Evolutionary conservation across 768 basidiomycete genomes (phyloP).

Genomic region (Amanita molliuscula): DNA sequence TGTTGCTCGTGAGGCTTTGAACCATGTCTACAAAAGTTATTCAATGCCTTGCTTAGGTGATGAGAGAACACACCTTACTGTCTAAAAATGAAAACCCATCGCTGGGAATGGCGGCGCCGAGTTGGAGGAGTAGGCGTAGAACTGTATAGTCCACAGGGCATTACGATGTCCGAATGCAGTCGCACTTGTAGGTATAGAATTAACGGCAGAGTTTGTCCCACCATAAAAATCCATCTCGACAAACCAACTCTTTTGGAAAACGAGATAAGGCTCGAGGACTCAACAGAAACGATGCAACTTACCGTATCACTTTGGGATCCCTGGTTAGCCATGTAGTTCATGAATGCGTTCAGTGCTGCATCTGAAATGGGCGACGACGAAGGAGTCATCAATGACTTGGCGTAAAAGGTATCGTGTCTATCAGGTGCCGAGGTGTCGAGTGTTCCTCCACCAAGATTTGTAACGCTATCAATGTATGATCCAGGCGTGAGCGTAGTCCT

Average conservation of each 20-base stretch:
- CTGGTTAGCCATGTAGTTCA: constrained; percentile 27
- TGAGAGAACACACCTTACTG: constrained; percentile 14
- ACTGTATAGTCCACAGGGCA: constrained; percentile 32
- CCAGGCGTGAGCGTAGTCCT: constrained; percentile 6
- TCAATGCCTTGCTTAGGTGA: neutral
- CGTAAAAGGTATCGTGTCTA: constrained; percentile 30
- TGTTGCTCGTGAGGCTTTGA: constrained; percentile 24
- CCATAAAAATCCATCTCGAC: constrained; percentile 29
- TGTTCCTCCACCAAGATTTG: constrained; percentile 11
- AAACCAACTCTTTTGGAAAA: constrained; percentile 18
- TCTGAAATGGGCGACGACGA: constrained; percentile 20
- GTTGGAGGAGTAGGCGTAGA: constrained; percentile 30
- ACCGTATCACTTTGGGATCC: constrained; percentile 26
- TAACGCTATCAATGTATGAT: constrained; percentile 2
- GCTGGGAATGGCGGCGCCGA: constrained; percentile 24
- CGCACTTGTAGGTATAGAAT: constrained; percentile 19
- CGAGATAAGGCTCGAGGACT: constrained; percentile 12
- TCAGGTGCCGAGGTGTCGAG: constrained; percentile 21
- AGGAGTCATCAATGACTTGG: constrained; percentile 33
- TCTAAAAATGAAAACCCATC: constrained; percentile 32
- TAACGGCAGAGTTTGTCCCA: constrained; percentile 30
- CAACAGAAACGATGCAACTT: constrained; percentile 7
- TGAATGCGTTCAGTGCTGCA: constrained; percentile 24
- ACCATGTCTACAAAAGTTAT: constrained; percentile 17
- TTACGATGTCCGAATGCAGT: constrained; percentile 31